Base-by-base conservation (phyloP, 441 rosid genomes). In the Cnidoscolus chayamansa region DNA sequence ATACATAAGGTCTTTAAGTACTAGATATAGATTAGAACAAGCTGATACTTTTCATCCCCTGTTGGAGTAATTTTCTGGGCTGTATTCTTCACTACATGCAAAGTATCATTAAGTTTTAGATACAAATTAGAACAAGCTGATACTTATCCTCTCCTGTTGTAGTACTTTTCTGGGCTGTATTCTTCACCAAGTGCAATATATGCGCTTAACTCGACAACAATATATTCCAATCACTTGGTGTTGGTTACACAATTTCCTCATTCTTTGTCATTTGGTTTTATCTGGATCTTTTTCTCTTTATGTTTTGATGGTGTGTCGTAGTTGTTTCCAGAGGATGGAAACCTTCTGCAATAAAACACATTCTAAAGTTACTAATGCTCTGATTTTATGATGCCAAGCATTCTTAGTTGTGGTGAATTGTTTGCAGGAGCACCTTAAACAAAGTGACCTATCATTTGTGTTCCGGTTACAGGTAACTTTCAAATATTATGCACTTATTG, bases 381-480 rank as follows among this genome's bases (percentile, higher is more conserved):
- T 6, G 9, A 31, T 11, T 61, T 40, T 63, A 43, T 67, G 59
- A 37, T 16, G 64, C 10, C 7, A 19, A 2, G 11, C 51, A 11
- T 32, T 64, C 66, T 64, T 35, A 49, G 9, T 63, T 49, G 20
- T 56, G 71, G 56, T 77, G 74, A 68, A 65, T 76, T 68, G 75
- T 80, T 78, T 84, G 82, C 91, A 94, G 99, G 99, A 88, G 80
- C 98, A 88, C 86, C 87, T 89, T 72, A 92, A 94, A 75, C 92
- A 92, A 76, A 92, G 97, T 82, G 97, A 94, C 74, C 80, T 88
- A 82, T 92, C 98, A 60, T 94, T 92, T 83, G 94, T 92, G 69
- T 94, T 94, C 79, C 88, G 98, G 77, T 79, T 94, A 78, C 98
- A 94, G 97, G 99, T 94, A 83, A 73, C 50, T 40, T 60, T 53